Evolutionary conservation across 129 eudicot genomes (phyloP), one percentile per base, ranked within the genome.

Genomic region (Chrysanthemum seticuspe): DNA sequence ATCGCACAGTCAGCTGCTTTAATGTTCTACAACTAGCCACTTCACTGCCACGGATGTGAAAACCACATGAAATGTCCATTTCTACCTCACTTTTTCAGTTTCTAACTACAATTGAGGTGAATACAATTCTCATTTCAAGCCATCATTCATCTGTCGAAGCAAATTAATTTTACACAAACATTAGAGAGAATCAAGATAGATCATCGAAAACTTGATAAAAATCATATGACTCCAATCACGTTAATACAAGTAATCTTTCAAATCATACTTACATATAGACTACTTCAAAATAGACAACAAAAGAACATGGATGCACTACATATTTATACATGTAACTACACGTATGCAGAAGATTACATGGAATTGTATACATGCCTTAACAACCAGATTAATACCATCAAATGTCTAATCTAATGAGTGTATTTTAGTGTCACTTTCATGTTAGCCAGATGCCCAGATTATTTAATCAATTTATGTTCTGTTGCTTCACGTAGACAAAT

Each of bases 61-160:
- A 71, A 83, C 77, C 73, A 74, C 69, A 74, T 72, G 85, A 80
- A 25, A 74, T 62, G 57, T 87, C 87, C 96, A 89, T 89, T 13
- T 78, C 52, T 55, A 48, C 62, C 47, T 51, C 63, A 6, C 72
- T 25, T 71, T 10, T 78, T 77, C 77, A 61, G 67, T 75, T 65
- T 55, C 47, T 71, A 78, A 70, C 62, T 63, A 47, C 51, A 56
- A 47, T 21, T 72, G 68, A 47, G 31, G 75, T 62, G 65, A 61
- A 50, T 74, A 10, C 55, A 47, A 40, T 68, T 54, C 84, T 82
- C 70, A 19, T 55, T 54, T 1, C 21, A 59, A 74, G 78, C 65
- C 78, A 71, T 85, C 74, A 80, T 72, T 47, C 67, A 85, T 80
- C 86, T 80, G 83, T 21, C 40, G 47, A 65, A 78, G 61, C 23